phyloP scores from a whole-genome alignment of 345 rosid species.

The Melaleuca alternifolia region DNA sequence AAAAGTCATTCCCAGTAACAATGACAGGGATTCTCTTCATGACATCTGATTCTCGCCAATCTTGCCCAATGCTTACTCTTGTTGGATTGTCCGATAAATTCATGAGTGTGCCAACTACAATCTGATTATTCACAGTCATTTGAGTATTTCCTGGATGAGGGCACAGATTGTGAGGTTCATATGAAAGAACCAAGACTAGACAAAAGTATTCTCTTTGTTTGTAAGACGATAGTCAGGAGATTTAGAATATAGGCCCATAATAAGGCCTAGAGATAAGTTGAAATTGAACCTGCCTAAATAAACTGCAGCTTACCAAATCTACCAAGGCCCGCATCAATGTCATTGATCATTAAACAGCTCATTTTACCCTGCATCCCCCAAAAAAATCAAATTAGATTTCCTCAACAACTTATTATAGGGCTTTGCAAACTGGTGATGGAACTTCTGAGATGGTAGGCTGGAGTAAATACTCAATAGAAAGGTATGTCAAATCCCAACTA shows the following conservation, averaged over 20 bases:
- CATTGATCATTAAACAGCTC: constrained; percentile 95
- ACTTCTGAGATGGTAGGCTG: not conserved
- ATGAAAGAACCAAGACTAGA: not conserved
- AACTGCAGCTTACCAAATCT: constrained; percentile 69
- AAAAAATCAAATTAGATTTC: not conserved
- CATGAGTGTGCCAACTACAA: constrained; percentile 88
- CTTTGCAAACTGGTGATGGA: not conserved
- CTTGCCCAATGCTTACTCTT: constrained; percentile 93
- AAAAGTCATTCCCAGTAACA: constrained; percentile 87
- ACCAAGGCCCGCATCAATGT: constrained; percentile 95
- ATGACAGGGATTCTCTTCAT: constrained; percentile 82
- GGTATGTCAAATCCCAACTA: not conserved
- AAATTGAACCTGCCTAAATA: not conserved
- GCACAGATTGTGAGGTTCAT: not conserved
- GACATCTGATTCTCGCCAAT: constrained; percentile 77
- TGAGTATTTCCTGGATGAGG: constrained; percentile 65
- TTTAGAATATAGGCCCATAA: not conserved
- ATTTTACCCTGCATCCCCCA: constrained; percentile 76
- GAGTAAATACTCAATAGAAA: not conserved
- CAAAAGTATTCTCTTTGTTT: not conserved
- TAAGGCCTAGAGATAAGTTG: not conserved
- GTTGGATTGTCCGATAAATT: constrained; percentile 90
- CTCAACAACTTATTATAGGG: not conserved
- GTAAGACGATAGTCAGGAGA: not conserved
- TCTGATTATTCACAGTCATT: constrained; percentile 92